Base-by-base conservation (phyloP, 441 rosid genomes). In the Raphanus hybrid region DNA sequence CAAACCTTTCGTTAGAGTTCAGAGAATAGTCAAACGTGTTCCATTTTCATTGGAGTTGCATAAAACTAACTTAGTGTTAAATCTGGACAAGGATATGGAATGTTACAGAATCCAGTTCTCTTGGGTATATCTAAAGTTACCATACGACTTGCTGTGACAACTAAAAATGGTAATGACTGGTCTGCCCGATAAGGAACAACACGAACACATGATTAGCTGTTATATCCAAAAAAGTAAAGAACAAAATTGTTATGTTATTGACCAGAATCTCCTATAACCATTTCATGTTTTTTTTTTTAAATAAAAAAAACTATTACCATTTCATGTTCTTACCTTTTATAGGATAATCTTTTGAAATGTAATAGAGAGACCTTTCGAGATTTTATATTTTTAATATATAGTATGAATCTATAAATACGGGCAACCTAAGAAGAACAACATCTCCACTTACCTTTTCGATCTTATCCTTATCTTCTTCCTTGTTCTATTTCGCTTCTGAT, bases 401-500 rank as follows among this genome's bases (percentile, higher is more conserved):
- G 57, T 12, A n/a, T 64, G 37, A 55, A 73, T 73, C 78, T 74
- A 79, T 79, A 79, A 74, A 74, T 79, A 79, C 6, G 16, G 35
- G 71, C 41, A 74, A 62, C 75, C 72, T 69, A 74, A 43, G 57
- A 69, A 45, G 67, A 67, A 41, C 60, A 52, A 5, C 45, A n/a
- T 62, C 80, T 71, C 70, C 57, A 65, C 76, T 18, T 73, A 45
- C 48, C 2, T 32, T 58, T 20, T 67, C 67, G 62, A 23, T 72
- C 83, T 81, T 76, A 76, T 81, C 81, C 83, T 71, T 68, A 76
- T 81, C 78, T 55, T 67, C 71, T 72, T 71, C 52, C 73, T 70
- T 75, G 70, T 71, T 80, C 69, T 75, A 18, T 75, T 80, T 71
- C 9, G 34, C 74, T 71, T 70, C 35, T 37, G 29, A 63, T 48